Evolutionary conservation across 257 asterid genomes (phyloP), one percentile per base, ranked within the genome.

Genomic region (Cordia subcordata): DNA sequence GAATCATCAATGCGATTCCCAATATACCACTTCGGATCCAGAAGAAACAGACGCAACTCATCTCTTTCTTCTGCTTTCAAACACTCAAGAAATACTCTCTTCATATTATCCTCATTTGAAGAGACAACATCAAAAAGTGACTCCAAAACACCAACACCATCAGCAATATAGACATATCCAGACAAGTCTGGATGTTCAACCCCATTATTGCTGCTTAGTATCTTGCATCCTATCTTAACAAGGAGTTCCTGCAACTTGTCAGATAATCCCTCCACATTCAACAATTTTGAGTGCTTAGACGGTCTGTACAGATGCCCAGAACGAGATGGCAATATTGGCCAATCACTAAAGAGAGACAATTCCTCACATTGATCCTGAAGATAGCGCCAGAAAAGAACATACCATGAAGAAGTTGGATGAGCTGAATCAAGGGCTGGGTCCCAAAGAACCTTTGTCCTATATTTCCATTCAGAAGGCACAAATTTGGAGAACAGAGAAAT

Each of bases 281-380:
- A 76, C 72, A 91, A 60, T 65, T 83, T 91, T 61, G 73, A 68
- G 63, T 80, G 79, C 79, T 72, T 75, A 12, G 82, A 79, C 44
- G 86, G 98, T 69, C 82, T 77, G 70, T 77, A 82, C 73, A 91
- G 57, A 72, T 88, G 88, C 60, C 96, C 95, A 40, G 84, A 74
- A 55, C 65, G 72, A 18, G 92, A 82, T 62, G 98, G 98, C 52
- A 91, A 72, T 70, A 91, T 88, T 60, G 98, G 98, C 98, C 98
- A 91, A 60, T 91, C 95, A 65, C 82, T 87, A 70, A 91, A 88
- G 22, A 69, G 66, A 68, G 89, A 82, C 68, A 91, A 76, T 49
- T 77, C 81, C 59, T 67, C 77, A 75, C 95, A 84, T 46, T 81
- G 82, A 65, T 79, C 79, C 42, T 56, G 55, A 66, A 91, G 88